Conservation (phyloP, 176 grass and related monocot genomes). For the Carex parvula region DNA sequence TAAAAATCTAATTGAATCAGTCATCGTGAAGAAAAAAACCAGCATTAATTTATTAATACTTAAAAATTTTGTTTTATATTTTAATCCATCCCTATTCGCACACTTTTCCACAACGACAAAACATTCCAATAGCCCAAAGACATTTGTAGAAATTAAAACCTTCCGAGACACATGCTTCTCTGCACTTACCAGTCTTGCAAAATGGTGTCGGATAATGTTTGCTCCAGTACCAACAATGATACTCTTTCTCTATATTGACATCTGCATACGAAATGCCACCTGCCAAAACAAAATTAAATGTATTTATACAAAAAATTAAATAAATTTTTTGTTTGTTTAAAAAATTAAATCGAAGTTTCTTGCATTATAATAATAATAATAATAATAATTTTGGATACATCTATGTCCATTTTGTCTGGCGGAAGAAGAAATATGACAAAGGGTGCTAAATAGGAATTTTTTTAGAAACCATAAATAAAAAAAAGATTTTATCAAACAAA, state of each 20-base stretch:
- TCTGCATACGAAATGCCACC: neutral
- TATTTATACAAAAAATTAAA: neutral
- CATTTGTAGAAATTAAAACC: neutral
- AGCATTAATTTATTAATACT: no score
- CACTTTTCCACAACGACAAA: neutral
- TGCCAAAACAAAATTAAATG: neutral
- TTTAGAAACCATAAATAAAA: no score
- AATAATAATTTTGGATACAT: no score
- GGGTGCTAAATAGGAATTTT: no score
- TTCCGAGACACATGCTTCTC: neutral
- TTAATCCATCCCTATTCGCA: neutral
- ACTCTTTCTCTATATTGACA: neutral
- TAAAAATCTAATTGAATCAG: no score
- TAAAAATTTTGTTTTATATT: no score
- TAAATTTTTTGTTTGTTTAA: no score
- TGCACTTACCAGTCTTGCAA: neutral
- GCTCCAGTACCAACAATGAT: neutral
- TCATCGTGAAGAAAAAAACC: no score
- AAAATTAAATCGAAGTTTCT: neutral
- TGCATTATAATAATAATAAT: no score
- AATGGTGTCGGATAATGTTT: neutral
- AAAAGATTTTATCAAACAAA: no score
- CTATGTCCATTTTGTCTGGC: no score
- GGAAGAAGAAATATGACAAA: no score
- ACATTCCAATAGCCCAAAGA: neutral